phyloP scores from a whole-genome alignment of 2,329 filamentous ascomycete genomes.

The Samsoniella hepiali region DNA sequence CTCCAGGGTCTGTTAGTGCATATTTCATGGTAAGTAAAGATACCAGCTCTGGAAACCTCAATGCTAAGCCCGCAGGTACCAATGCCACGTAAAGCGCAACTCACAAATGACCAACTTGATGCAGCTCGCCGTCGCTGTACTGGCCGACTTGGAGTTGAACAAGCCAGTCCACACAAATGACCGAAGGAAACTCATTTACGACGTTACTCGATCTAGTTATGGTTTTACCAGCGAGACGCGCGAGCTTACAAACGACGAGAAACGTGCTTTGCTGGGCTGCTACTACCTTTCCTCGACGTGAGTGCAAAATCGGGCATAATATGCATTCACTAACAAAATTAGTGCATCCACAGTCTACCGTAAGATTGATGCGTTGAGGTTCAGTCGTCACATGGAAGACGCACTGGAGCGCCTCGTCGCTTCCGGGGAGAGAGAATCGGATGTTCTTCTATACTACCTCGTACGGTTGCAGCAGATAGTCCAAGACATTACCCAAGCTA shows the following conservation, averaged over 20 bases:
- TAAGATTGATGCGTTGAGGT: conserved; percentile 10
- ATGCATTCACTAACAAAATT: not conserved
- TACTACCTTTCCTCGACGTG: conserved; percentile 17
- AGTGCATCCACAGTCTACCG: conserved; percentile 12
- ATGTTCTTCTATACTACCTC: conserved; percentile 6
- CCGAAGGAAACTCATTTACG: conserved; percentile 12
- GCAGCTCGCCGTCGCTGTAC: conserved; percentile 10
- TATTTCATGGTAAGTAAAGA: conserved; percentile 1
- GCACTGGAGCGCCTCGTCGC: not conserved
- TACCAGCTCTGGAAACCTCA: too few relatives aligned
- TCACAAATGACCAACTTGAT: conserved; percentile 14
- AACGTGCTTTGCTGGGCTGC: conserved; percentile 10
- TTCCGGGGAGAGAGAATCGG: not conserved
- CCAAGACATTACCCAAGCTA: conserved; percentile 8
- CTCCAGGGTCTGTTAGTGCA: conserved; percentile 12
- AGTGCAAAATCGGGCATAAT: not conserved
- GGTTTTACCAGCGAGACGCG: conserved; percentile 11
- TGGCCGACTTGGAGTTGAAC: conserved; percentile 15
- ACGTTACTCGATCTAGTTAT: conserved; percentile 4
- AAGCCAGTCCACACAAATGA: conserved; percentile 14
- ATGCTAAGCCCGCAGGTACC: conserved; percentile 14
- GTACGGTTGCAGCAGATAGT: conserved; percentile 12
- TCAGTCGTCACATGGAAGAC: conserved; percentile 9
- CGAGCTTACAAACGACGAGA: conserved; percentile 7
- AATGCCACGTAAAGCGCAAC: conserved; percentile 15